A percentile compares a stretch with the other conserved stretches of the same genome.
Evolutionary conservation across 371 early-diverging fungal species (phyloP).

Genomic region (Apophysomyces elegans): DNA sequence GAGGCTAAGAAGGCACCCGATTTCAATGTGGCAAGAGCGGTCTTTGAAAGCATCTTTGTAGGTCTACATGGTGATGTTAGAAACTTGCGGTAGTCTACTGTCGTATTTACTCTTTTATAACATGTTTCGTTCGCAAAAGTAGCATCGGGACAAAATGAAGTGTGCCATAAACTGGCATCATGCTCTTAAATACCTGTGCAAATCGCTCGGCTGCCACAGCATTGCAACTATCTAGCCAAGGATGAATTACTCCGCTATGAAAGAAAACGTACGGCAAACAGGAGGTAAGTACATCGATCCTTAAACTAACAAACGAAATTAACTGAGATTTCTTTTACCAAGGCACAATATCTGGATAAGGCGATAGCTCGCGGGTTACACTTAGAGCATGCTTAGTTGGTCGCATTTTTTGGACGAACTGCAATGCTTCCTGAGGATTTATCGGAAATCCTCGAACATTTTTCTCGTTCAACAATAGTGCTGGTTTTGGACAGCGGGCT

Average conservation of each 20-base stretch:
- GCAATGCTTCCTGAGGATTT: slow-evolving; percentile 42
- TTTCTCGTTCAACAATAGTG: slow-evolving; percentile 54
- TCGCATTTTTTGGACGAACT: slow-evolving; percentile 41
- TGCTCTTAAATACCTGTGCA: slow-evolving; percentile 55
- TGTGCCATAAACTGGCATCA: slow-evolving; percentile 73
- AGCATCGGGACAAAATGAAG: slow-evolving; percentile 75
- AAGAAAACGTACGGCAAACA: slow-evolving; percentile 18
- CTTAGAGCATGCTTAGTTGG: slow-evolving; percentile 53
- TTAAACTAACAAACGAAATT: not conserved
- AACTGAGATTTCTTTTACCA: slow-evolving; percentile 26
- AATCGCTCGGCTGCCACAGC: slow-evolving; percentile 53
- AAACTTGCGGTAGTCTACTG: not conserved
- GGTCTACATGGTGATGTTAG: slow-evolving; percentile 40
- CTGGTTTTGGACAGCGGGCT: slow-evolving; percentile 62
- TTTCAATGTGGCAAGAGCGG: slow-evolving; percentile 57
- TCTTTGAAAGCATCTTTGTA: slow-evolving; percentile 46
- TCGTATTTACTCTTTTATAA: slow-evolving; percentile 59
- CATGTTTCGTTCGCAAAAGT: slow-evolving; percentile 56
- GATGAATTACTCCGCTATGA: slow-evolving; percentile 62
- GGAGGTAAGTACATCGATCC: not conserved
- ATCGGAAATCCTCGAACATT: slow-evolving; percentile 56
- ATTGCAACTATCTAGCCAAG: slow-evolving; percentile 61
- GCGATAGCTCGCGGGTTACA: slow-evolving; percentile 30
- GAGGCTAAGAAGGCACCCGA: slow-evolving; percentile 67
- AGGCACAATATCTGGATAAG: slow-evolving; percentile 34